Conservation (phyloP, 805 yeast genomes). For the Isabelozyma pseudorhagii region DNA sequence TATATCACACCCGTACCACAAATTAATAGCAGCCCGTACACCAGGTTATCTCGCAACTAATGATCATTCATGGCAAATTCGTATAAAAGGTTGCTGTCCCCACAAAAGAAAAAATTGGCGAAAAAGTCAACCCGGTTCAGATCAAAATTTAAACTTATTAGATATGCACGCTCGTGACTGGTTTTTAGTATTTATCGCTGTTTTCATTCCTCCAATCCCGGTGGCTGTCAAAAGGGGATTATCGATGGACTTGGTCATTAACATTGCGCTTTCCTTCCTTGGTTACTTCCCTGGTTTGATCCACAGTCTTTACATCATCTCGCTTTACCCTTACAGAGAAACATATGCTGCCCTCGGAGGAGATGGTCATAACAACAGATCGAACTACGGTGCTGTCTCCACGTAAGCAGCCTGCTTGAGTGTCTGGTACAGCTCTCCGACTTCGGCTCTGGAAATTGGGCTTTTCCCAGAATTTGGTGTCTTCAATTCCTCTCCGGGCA, state of each 20-base stretch:
- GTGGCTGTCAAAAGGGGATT: constrained; percentile 72
- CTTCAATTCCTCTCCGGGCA: no score
- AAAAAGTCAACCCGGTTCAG: not conserved
- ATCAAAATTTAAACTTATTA: not conserved
- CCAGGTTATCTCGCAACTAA: no score
- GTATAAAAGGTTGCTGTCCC: not conserved
- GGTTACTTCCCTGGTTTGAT: constrained; percentile 78
- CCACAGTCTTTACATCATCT: constrained; percentile 76
- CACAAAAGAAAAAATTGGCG: not conserved
- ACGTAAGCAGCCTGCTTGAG: not conserved
- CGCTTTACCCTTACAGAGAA: constrained; percentile 57
- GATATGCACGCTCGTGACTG: constrained; percentile 52
- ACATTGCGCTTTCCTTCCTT: constrained; percentile 64
- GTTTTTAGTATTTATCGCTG: constrained; percentile 63
- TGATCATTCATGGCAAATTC: not conserved
- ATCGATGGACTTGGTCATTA: constrained; percentile 66
- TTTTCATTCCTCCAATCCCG: constrained; percentile 76
- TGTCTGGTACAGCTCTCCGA: no score
- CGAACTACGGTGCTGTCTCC: constrained; percentile 6
- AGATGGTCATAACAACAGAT: constrained; percentile 25
- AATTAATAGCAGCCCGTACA: no score
- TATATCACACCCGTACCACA: no score
- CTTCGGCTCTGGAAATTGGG: no score
- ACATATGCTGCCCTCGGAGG: constrained; percentile 24
- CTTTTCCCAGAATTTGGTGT: no score